Conservation (phyloP, 2,329 filamentous ascomycete genomes). For the Karstenula rhodostoma region DNA sequence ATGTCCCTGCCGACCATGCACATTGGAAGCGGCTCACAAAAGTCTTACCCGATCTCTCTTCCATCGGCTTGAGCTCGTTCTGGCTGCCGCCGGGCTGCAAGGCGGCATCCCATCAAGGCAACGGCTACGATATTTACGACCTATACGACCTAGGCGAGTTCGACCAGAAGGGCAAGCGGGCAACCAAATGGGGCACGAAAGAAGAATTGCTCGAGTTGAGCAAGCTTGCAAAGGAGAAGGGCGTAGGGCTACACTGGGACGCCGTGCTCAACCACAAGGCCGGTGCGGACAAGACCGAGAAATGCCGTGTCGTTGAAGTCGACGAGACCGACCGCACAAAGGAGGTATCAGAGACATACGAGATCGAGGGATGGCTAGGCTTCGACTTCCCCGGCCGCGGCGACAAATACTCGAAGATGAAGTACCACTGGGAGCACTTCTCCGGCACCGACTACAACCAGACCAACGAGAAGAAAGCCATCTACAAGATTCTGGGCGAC, state of each 20-base stretch:
- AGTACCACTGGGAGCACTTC: slow-evolving; percentile 74
- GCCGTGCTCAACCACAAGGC: slow-evolving; percentile 78
- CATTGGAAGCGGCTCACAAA: slow-evolving; percentile 68
- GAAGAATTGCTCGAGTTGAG: slow-evolving; percentile 66
- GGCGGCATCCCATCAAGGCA: slow-evolving; percentile 66
- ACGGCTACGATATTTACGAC: slow-evolving; percentile 71
- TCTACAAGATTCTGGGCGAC: slow-evolving; percentile 71
- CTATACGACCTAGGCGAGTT: slow-evolving; percentile 77
- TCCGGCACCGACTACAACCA: slow-evolving; percentile 73
- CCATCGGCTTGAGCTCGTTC: slow-evolving; percentile 61
- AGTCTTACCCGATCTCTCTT: slow-evolving; percentile 63
- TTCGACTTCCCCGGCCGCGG: slow-evolving; percentile 71
- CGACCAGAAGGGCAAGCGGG: slow-evolving; percentile 69
- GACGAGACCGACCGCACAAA: slow-evolving; percentile 65
- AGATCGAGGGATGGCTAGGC: slow-evolving; percentile 73
- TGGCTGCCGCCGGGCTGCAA: slow-evolving; percentile 79
- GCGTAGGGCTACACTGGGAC: slow-evolving; percentile 71
- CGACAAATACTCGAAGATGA: slow-evolving; percentile 66
- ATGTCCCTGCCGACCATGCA: slow-evolving; percentile 65
- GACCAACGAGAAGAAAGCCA: slow-evolving; percentile 62
- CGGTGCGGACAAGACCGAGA: slow-evolving; percentile 71
- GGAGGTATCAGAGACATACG: slow-evolving; percentile 62
- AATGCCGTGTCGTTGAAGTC: slow-evolving; percentile 69
- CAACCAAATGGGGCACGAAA: slow-evolving; percentile 75
- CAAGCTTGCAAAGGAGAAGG: slow-evolving; percentile 59